Evolutionary conservation across 1,284 basidiomycete genomes (phyloP).

Genomic region (Agroathelia rolfsii): DNA sequence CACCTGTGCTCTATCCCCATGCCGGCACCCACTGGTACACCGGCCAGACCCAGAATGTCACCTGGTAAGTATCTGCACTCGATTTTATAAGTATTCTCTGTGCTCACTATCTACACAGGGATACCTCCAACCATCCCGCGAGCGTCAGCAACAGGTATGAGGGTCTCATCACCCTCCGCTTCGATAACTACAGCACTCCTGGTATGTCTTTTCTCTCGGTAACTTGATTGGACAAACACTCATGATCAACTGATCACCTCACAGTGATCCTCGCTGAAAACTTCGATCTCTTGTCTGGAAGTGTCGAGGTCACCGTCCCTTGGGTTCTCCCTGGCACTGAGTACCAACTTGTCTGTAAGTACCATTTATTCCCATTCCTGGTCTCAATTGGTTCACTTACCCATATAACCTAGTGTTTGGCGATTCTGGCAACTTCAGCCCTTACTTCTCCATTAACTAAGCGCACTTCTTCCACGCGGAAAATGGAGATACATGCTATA

Average conservation of each 20-base stretch:
- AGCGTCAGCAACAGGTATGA: slow-evolving; percentile 35
- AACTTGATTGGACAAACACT: not conserved
- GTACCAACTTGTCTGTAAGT: slow-evolving; percentile 37
- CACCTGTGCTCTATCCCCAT: slow-evolving; percentile 16
- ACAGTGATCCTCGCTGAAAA: slow-evolving; percentile 25
- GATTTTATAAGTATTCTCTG: too few species aligned
- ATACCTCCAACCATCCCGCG: slow-evolving; percentile 26
- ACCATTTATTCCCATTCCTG: not conserved
- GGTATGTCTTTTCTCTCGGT: not conserved
- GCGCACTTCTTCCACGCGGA: too few species aligned
- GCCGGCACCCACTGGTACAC: slow-evolving; percentile 17
- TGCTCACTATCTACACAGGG: too few species aligned
- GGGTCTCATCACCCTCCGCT: slow-evolving; percentile 21
- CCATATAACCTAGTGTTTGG: slow-evolving; percentile 31
- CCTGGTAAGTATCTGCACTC: too few species aligned
- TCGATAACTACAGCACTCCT: slow-evolving; percentile 23
- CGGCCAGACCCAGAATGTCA: slow-evolving; percentile 17
- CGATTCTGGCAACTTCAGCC: slow-evolving; percentile 37
- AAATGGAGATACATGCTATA: too few species aligned
- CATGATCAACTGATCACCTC: not conserved
- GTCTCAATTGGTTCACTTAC: slow-evolving; percentile 3
- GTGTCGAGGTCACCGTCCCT: slow-evolving; percentile 29
- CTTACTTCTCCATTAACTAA: slow-evolving; percentile 29
- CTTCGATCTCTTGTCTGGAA: slow-evolving; percentile 28
- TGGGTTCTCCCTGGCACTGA: slow-evolving; percentile 25